Evolutionary conservation across 108 stramenopile genomes (phyloP), one percentile per base, ranked within the genome.

Genomic region (Nitzschia putrida): DNA sequence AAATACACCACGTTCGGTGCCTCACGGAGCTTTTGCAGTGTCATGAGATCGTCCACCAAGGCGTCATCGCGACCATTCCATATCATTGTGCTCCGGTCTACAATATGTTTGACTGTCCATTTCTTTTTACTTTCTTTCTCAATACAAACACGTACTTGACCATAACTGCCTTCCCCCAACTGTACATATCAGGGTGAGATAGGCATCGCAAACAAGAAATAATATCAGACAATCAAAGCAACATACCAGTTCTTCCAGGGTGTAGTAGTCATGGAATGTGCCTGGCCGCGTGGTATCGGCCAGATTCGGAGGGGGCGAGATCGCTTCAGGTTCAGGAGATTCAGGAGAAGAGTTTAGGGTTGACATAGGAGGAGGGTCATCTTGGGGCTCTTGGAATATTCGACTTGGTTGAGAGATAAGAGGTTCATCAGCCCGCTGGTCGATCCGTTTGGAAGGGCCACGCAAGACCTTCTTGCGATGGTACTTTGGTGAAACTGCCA

Each of bases 81-180:
- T 42, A 57, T 61, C 63, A 80, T 47, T 45, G 57, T 74, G 37
- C 7, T 56, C 2, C 81, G 76, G 64, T 77, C 76, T 12, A 74
- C 44, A 9, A 82, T 88, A 64, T 90, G 56, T 40, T 81, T 81
- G 23, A 82, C 73, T 12, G 81, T 77, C 56, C 53, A 77, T 25
- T 68, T n/a, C 7, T 3, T 26, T 56, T 66, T 16, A 10, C 41
- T 78, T 54, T 34, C 25, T 25, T 80, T 83, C 20, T 81, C 55
- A 8, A 45, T 26, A 52, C 78, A 88, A 26, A 79, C 64, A 66
- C 83, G 78, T 8, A 93, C 92, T 10, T 76, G 73, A n/a, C 87
- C 88, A 80, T 91, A 93, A 53, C 89, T 88, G 50, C 92, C 92
- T 39, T 73, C 72, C 24, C 92, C 92, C 39, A 93, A 86, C 91